phyloP scores from a whole-genome alignment of 2,329 filamentous ascomycete species.

The Colletotrichum sp. region DNA sequence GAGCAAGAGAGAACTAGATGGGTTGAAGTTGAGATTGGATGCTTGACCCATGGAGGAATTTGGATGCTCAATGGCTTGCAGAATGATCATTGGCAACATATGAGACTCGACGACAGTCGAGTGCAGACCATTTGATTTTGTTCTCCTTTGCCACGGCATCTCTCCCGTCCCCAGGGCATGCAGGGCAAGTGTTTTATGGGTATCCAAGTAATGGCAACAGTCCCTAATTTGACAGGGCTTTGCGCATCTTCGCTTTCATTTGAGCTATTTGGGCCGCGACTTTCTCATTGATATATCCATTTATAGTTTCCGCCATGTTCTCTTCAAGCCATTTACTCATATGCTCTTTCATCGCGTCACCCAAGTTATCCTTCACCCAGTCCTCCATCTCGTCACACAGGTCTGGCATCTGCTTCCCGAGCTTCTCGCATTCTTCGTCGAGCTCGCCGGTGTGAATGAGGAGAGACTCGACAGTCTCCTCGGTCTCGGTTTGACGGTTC shows the following conservation, averaged over 20 bases:
- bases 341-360: neutral
- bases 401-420: neutral
- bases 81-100: too few species aligned
- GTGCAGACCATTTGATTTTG: too few species aligned
- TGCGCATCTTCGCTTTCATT: neutral
- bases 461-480: neutral
- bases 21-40: too few species aligned
- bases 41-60: too few species aligned
- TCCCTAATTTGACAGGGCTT: neutral
- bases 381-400: neutral
- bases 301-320: constrained; percentile 1
- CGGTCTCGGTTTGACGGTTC: neutral
- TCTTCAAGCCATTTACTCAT: neutral
- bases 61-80: too few species aligned
- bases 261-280: neutral
- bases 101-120: too few species aligned
- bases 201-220: neutral
- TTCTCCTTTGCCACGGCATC: too few species aligned
- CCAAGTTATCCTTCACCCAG: neutral
- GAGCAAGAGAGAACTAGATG: too few species aligned
- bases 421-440: neutral
- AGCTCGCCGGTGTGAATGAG: neutral
- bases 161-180: too few species aligned
- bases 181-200: too few species aligned
- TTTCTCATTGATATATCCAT: neutral